These are phyloP conservation scores for Umbilicaria muhlenbergii DNA, from an alignment of 495 filamentous ascomycete genomes.

Conservation along the genomic window DNA sequence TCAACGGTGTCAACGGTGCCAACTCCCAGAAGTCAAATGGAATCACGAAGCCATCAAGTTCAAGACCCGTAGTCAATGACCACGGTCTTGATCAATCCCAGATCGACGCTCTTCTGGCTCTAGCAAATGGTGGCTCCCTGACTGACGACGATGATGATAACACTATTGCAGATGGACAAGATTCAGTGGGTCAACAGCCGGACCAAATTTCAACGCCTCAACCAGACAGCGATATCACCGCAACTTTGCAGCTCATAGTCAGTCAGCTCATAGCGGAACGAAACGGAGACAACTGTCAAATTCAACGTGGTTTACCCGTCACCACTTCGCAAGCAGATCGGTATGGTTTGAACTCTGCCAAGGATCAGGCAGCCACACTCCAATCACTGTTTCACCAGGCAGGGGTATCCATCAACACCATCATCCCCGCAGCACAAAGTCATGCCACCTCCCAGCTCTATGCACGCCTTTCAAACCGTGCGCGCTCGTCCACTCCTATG, in stretches of 20 bases:
- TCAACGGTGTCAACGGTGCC: neutral
- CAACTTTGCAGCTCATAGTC: slow-evolving; percentile 6
- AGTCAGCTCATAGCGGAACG: slow-evolving; percentile 4
- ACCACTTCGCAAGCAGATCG: neutral
- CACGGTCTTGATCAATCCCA: slow-evolving; percentile 5
- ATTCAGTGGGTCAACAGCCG: neutral
- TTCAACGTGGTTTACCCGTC: neutral
- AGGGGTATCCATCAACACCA: slow-evolving; percentile 5
- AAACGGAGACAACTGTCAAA: neutral
- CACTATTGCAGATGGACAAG: neutral
- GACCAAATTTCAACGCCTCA: slow-evolving; percentile 1
- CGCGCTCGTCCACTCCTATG: neutral
- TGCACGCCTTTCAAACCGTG: slow-evolving; percentile 5
- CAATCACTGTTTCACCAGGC: slow-evolving; percentile 1
- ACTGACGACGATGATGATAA: slow-evolving; percentile 2
- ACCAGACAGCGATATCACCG: slow-evolving; percentile 7
- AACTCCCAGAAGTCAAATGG: neutral
- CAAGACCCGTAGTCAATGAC: neutral
- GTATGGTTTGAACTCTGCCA: neutral
- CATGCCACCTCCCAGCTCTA: slow-evolving; percentile 9
- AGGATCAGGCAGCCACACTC: neutral
- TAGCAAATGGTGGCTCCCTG: slow-evolving; percentile 6
- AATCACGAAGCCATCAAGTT: neutral
- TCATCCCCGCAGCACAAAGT: slow-evolving; percentile 6
- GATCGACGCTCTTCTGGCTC: slow-evolving; percentile 3